Evolutionary conservation across 768 basidiomycete species (phyloP).

Genomic region (Macrolepiota albuminosa): DNA sequence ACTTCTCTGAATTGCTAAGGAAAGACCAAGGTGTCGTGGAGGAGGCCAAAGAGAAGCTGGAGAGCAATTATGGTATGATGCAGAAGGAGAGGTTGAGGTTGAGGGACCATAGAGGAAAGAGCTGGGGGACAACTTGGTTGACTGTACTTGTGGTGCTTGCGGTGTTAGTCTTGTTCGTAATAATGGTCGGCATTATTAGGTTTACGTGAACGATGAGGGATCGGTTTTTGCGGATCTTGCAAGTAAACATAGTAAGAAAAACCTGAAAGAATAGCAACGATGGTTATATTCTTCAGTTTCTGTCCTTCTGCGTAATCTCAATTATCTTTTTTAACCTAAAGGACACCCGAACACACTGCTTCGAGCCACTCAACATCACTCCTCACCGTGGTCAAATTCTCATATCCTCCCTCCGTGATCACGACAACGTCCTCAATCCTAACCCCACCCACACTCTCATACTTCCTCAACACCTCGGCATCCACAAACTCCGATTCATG

Average conservation of each 20-base stretch:
- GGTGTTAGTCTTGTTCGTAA: conserved; percentile 63
- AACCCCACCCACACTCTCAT: conserved; percentile 85
- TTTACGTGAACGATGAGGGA: conserved; percentile 22
- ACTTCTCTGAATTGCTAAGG: conserved; percentile 69
- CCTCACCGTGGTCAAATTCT: conserved; percentile 82
- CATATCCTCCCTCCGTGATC: conserved; percentile 66
- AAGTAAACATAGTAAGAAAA: background rate
- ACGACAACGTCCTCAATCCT: conserved; percentile 91
- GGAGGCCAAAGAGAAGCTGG: conserved; percentile 65
- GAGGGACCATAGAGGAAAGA: conserved; percentile 58
- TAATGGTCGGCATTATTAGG: conserved; percentile 73
- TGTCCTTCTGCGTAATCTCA: background rate
- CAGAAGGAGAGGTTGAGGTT: conserved; percentile 57
- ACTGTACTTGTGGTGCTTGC: conserved; percentile 33
- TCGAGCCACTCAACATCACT: conserved; percentile 86
- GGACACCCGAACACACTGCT: conserved; percentile 66
- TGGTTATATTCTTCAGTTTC: background rate
- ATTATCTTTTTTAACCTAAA: conserved; percentile 18
- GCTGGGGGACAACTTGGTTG: conserved; percentile 69
- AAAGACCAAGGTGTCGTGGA: conserved; percentile 73
- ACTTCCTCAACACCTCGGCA: conserved; percentile 60
- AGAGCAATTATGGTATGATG: conserved; percentile 68
- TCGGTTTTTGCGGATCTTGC: background rate
- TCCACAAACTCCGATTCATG: conserved; percentile 65
- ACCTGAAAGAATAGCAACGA: background rate